These are phyloP conservation scores for Evernia prunastri DNA, from an alignment of 495 filamentous ascomycete genomes.

Conservation along the genomic window DNA sequence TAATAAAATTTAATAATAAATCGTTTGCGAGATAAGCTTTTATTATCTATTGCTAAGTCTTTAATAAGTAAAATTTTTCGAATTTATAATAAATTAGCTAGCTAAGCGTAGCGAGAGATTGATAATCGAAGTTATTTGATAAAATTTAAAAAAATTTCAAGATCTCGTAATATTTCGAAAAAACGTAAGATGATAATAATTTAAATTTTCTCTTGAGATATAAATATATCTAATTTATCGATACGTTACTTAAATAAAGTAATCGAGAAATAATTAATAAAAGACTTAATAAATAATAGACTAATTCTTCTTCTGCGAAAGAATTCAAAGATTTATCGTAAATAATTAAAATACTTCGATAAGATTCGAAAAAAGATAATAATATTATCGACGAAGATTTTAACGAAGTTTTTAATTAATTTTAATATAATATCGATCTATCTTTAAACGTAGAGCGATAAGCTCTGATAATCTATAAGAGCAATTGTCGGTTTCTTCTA, in stretches of 20 bases:
- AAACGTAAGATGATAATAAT: background rate
- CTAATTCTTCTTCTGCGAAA: background rate
- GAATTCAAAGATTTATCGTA: background rate
- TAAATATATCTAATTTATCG: background rate
- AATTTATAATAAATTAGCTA: background rate
- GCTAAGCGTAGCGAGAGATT: conserved; percentile 3
- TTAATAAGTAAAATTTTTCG: background rate
- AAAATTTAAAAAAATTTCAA: background rate
- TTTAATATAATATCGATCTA: background rate
- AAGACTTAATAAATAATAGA: conserved; percentile 7
- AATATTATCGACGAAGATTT: conserved; percentile 14
- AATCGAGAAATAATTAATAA: conserved; percentile 11
- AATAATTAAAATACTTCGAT: background rate
- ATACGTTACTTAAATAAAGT: conserved; percentile 1
- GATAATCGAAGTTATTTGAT: background rate
- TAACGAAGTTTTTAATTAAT: background rate
- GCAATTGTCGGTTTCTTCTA: conserved; percentile 8
- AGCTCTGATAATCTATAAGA: conserved; percentile 11
- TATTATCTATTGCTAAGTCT: background rate
- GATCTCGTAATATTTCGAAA: conserved; percentile 6
- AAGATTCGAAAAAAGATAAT: conserved; percentile 1
- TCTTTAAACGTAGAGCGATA: background rate
- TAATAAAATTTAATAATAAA: background rate
- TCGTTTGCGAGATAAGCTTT: background rate
- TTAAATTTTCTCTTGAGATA: conserved; percentile 1